Evolutionary conservation across 2,329 filamentous ascomycete genomes (phyloP).

Genomic region (Hypomyces perniciosus): DNA sequence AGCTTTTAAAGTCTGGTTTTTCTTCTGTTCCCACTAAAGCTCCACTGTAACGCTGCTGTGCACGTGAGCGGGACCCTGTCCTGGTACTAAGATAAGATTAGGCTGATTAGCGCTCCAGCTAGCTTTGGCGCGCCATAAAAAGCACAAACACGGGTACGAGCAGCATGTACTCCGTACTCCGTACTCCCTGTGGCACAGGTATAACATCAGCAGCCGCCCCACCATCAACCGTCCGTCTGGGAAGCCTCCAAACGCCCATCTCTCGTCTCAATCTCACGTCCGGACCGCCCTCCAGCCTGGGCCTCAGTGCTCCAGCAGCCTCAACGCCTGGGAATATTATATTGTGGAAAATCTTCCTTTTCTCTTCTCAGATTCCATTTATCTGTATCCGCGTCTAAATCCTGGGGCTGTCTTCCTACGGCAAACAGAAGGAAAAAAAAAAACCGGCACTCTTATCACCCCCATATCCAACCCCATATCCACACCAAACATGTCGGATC

Average conservation of each 20-base stretch:
- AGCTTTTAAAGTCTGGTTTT: not conserved
- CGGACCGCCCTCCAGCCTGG: not conserved
- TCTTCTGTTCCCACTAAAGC: not conserved
- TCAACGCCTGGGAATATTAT: no score
- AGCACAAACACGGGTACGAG: not conserved
- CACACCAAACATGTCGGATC: conserved; percentile 51
- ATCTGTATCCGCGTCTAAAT: no score
- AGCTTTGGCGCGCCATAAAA: not conserved
- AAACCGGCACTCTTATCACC: not conserved
- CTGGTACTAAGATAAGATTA: no score
- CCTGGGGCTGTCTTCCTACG: not conserved
- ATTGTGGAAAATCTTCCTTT: no score
- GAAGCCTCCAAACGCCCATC: conserved; percentile 4
- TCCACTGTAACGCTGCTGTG: not conserved
- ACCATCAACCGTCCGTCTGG: conserved; percentile 5
- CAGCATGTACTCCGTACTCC: conserved; percentile 1
- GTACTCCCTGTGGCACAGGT: conserved; percentile 1
- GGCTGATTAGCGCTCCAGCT: not conserved
- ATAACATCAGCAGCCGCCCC: conserved; percentile 9
- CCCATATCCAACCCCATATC: not conserved
- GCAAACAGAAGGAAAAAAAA: no score
- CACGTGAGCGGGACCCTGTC: not conserved
- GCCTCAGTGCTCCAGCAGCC: not conserved
- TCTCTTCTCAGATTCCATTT: no score
- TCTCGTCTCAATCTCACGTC: not conserved